Conservation (phyloP, 1,139 yeast species). For the Geotrichum siamense region DNA sequence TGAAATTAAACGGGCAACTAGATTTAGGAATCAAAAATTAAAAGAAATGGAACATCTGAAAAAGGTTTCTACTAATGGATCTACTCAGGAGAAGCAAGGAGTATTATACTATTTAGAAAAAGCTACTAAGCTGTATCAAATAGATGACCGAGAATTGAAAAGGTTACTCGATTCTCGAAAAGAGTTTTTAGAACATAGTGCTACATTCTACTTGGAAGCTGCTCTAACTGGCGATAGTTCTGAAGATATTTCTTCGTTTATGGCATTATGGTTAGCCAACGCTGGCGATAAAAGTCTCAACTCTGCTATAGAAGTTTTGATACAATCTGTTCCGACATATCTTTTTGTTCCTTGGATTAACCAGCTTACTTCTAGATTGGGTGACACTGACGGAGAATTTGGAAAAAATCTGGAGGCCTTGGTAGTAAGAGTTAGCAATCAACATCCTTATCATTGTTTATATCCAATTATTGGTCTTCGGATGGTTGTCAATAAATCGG, state of each 20-base stretch:
- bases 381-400: constrained; percentile 37
- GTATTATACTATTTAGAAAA: constrained; percentile 33
- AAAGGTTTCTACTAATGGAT: constrained; percentile 27
- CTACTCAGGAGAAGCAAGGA: constrained; percentile 14
- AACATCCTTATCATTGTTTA: constrained; percentile 73
- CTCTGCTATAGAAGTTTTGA: constrained; percentile 22
- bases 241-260: constrained; percentile 66
- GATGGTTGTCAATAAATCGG: constrained; percentile 21
- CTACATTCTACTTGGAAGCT: constrained; percentile 53
- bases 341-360: constrained; percentile 75
- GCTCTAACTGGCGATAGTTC: constrained; percentile 42
- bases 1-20: constrained; percentile 41
- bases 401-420: constrained; percentile 49
- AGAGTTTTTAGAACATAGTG: constrained; percentile 48
- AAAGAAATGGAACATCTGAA: constrained; percentile 38
- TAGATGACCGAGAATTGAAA: constrained; percentile 46
- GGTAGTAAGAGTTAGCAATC: constrained; percentile 44
- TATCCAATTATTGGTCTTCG: constrained; percentile 48
- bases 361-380: constrained; percentile 70
- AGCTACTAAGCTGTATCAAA: constrained; percentile 41
- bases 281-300: constrained; percentile 40
- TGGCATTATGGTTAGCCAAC: constrained; percentile 79
- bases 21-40: constrained; percentile 41
- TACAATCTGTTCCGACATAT: constrained; percentile 47
- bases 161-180: constrained; percentile 37